Evolutionary conservation across 1,284 basidiomycete genomes (phyloP).

Genomic region (Puccinia hordei): DNA sequence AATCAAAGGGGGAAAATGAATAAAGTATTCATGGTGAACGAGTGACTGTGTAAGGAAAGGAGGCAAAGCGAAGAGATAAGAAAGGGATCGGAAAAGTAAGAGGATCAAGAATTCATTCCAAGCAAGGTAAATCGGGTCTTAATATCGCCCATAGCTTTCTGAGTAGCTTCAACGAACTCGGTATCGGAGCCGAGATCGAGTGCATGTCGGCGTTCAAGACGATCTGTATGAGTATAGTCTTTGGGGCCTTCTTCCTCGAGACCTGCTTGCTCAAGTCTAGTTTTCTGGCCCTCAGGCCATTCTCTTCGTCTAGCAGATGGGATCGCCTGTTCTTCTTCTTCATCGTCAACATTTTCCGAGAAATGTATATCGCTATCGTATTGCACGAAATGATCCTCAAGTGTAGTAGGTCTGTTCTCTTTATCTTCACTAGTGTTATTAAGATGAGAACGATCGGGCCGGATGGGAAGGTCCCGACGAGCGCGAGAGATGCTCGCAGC

Average conservation of each 20-base stretch:
- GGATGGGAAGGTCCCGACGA: neutral
- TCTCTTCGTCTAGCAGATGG: neutral
- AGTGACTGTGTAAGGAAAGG: too few species aligned
- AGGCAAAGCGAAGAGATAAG: neutral
- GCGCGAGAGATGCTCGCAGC: neutral
- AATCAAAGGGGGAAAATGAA: too few species aligned
- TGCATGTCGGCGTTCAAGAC: neutral
- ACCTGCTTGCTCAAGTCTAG: too few species aligned
- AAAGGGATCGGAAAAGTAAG: neutral
- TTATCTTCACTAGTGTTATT: too few species aligned
- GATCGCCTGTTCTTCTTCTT: too few species aligned
- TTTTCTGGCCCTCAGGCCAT: too few species aligned
- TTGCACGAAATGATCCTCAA: neutral
- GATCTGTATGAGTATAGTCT: neutral
- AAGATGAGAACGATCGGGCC: too few species aligned
- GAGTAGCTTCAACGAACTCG: neutral
- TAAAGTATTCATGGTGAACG: too few species aligned
- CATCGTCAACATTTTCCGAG: neutral
- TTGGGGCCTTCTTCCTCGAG: neutral
- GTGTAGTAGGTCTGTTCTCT: too few species aligned
- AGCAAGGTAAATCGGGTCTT: neutral
- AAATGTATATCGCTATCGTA: conserved; percentile 7
- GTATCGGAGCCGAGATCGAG: neutral
- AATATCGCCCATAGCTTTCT: conserved; percentile 10
- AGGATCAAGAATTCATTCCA: conserved; percentile 2